A percentile compares a stretch with the other conserved stretches of the same genome.
phyloP scores from a whole-genome alignment of 2,329 filamentous ascomycete species.

The Scleromitrula shiraiana region DNA sequence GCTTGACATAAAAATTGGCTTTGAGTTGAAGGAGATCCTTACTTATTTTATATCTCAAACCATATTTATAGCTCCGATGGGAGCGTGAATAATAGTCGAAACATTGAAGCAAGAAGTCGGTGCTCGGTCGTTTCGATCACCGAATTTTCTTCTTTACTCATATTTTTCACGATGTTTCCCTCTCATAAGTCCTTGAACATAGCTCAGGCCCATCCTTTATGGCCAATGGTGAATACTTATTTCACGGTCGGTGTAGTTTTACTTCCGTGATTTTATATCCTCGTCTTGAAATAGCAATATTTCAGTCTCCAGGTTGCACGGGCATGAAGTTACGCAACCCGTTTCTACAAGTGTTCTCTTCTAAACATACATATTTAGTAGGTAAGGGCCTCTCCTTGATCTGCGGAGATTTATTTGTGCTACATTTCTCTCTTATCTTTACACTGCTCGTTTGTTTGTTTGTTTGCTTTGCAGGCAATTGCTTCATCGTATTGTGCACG shows the following conservation, averaged over 20 bases:
- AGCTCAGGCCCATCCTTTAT: background rate
- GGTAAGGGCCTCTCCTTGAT: no score
- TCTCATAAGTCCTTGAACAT: background rate
- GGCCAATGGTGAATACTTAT: background rate
- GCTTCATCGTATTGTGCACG: no score
- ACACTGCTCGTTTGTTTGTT: no score
- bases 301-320: background rate
- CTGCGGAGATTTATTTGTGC: background rate
- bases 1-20: background rate
- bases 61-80: background rate
- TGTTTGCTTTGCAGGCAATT: no score
- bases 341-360: background rate
- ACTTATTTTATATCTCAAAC: background rate
- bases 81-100: background rate
- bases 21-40: background rate
- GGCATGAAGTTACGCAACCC: constrained; percentile 1
- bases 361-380: constrained; percentile 4
- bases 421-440: no score
- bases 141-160: background rate
- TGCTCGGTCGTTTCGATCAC: constrained; percentile 1
- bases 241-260: background rate
- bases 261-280: background rate
- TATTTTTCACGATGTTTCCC: background rate
- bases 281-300: background rate
- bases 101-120: background rate